Percentiles rank a stretch among this genome's conserved stretches.
These are phyloP conservation scores for Geoglossum cookeanum DNA, from an alignment of 2,329 filamentous ascomycete species.

Conservation along the genomic window DNA sequence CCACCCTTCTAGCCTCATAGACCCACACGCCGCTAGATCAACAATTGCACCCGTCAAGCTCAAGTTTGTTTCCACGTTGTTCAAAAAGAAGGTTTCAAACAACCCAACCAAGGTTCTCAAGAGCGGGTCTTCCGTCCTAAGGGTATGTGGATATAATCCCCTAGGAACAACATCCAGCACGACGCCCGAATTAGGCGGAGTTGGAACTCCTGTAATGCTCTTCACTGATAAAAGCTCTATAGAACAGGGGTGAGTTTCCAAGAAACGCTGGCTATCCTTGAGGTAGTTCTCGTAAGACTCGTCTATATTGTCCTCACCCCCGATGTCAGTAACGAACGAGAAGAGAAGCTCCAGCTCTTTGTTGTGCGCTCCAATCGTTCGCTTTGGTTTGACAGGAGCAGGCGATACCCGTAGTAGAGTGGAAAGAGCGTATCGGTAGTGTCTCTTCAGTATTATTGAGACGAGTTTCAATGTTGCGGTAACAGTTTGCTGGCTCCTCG, in stretches of 20 bases:
- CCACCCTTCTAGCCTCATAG: constrained; percentile 81
- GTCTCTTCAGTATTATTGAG: constrained; percentile 67
- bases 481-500: constrained; percentile 72
- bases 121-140: constrained; percentile 43
- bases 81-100: constrained; percentile 66
- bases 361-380: constrained; percentile 56
- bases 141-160: constrained; percentile 38
- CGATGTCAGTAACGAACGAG: constrained; percentile 46
- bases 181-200: constrained; percentile 26
- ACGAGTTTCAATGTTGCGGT: constrained; percentile 75
- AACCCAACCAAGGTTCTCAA: constrained; percentile 34
- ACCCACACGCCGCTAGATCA: constrained; percentile 66
- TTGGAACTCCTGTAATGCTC: constrained; percentile 24
- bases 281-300: constrained; percentile 53
- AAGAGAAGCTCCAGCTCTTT: constrained; percentile 57
- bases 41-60: constrained; percentile 69
- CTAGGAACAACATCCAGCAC: constrained; percentile 30
- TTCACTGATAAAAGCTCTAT: constrained; percentile 46
- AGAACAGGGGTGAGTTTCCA: constrained; percentile 59
- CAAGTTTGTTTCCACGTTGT: constrained; percentile 80
- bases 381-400: constrained; percentile 32
- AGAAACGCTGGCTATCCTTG: constrained; percentile 46
- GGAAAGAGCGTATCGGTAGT: constrained; percentile 69
- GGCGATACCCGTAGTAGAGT: constrained; percentile 51
- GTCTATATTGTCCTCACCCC: constrained; percentile 50